Base-by-base conservation (phyloP, 768 basidiomycete genomes). In the Amanita pallidorosea region DNA sequence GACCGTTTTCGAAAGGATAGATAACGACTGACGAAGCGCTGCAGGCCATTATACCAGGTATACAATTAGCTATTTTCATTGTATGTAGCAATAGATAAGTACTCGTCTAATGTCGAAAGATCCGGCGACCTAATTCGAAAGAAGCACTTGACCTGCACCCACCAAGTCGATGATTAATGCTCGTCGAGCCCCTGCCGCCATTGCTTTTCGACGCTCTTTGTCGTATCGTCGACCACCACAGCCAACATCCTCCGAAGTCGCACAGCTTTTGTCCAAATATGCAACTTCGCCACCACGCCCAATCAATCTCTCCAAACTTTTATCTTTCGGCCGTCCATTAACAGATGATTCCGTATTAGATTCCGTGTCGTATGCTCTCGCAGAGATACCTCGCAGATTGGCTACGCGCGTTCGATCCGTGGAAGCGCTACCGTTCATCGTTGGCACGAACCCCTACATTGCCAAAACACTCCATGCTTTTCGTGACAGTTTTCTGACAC, bases 371-470 rank as follows among this genome's bases (percentile, higher is more conserved):
- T 88, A 85, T 63, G 81, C 80, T 0, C 73, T 87, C 12, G 73
- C 80, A 2, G 88, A 91, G 63, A 80, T 91, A 13, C 89, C 90
- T 18, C 74, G 82, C 17, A 73, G 88, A 47, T 74, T 92, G 29
- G 87, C 85, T 1, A 79, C 76, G 51, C 81, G 88, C 11, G 82
- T 88, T 40, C 77, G 77, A 29, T 81, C 81, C 18, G 70, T 92
- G 45, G 87, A 91, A 60, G 67, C 74, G 1, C 73, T 92, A 29
- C 89, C 89, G 1, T 92, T 85, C 66, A 92, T 92, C 35, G 90
- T 91, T 45, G 90, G 88, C 18, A 89, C 85, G 47, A 92, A 92
- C 63, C 89, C 89, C 12, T 88, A 86, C 65, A 77, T 92, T n/a
- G 74, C 84, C 3, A 79, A 76, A 51, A 80, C 80, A 11, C 70